Percentiles rank a stretch among this genome's conserved stretches.
These are phyloP conservation scores for Lunasporangiospora selenospora DNA, from an alignment of 192 early-diverging fungal genomes.

Conservation along the genomic window DNA sequence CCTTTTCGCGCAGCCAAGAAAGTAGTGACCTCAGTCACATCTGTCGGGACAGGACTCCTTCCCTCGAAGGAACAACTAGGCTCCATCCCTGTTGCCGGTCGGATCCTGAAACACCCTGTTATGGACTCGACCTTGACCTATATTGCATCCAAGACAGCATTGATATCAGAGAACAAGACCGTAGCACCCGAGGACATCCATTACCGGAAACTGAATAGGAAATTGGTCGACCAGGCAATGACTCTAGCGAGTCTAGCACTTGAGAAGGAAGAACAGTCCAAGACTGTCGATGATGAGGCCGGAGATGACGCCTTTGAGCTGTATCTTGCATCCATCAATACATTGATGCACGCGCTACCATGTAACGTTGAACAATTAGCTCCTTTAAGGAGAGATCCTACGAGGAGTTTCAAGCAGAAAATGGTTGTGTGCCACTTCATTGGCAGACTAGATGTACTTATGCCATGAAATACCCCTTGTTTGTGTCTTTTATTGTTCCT, in stretches of 20 bases:
- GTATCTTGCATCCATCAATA: conserved; percentile 42
- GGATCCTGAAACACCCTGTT: conserved; percentile 41
- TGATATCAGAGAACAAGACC: conserved; percentile 13
- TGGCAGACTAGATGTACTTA: too few species aligned
- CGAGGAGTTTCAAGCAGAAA: too few species aligned
- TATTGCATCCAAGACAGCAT: conserved; percentile 36
- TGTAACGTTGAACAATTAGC: too few species aligned
- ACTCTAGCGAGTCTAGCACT: conserved; percentile 40
- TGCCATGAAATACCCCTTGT: too few species aligned
- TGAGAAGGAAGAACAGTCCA: conserved; percentile 37
- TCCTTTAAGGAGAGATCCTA: too few species aligned
- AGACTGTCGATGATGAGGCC: conserved; percentile 43
- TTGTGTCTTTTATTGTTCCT: background rate
- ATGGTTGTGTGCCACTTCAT: too few species aligned
- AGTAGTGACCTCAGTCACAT: conserved; percentile 35
- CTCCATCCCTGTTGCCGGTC: conserved; percentile 40
- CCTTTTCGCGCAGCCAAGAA: conserved; percentile 36
- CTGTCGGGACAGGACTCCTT: conserved; percentile 35
- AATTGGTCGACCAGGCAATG: conserved; percentile 43
- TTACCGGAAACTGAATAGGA: conserved; percentile 43
- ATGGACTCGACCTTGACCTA: conserved; percentile 47
- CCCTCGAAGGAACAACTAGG: conserved; percentile 45
- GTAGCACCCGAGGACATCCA: conserved; percentile 26
- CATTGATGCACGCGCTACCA: conserved; percentile 48
- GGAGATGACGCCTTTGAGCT: conserved; percentile 49